Evolutionary conservation across 345 rosid genomes (phyloP), one percentile per base, ranked within the genome.

Genomic region (Boechera retrofracta): DNA sequence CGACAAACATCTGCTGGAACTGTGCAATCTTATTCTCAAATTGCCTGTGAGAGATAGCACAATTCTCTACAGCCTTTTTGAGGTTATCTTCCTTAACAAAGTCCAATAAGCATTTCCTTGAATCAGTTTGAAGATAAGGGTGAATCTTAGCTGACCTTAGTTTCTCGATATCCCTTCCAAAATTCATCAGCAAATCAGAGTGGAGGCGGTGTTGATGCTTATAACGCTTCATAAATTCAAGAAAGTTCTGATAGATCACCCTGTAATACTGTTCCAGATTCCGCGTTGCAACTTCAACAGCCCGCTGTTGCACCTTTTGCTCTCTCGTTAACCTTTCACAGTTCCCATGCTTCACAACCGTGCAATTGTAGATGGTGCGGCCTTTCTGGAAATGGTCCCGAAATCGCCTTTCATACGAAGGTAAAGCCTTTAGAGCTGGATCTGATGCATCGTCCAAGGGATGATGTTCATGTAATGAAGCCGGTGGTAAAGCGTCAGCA

Each of bases 381-480:
- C 98, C 96, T 67, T 75, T 78, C 11, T 80, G 91, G 63, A 72
- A 91, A 73, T 96, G 99, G 79, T 86, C 85, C 70, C 95, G 82
- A 81, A 96, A 96, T 53, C 75, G 92, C 81, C 93, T 89, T 82
- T 93, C 98, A 67, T 93, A 96, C 35, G 89, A 85, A 74, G 98
- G 98, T 77, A 96, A 80, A 31, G 97, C 97, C 87, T 89, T 96
- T 82, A 96, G 77, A 62, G 98, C 98, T 35, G 98, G 99, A 77
- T 96, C 99, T 0, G 84, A 65, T 35, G 93, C 93, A 81, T 93
- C 95, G 57, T 91, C 99, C 72, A 89, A 75, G 62, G 97, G 95
- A 77, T 93, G 97, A 15, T 89, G 92, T 9, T 87, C 87, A 32
- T 79, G 85, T 2, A 82, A 57, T 2, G 86, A 64, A 51, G 84